phyloP scores from a whole-genome alignment of 345 rosid genomes.

The Draba incana region DNA sequence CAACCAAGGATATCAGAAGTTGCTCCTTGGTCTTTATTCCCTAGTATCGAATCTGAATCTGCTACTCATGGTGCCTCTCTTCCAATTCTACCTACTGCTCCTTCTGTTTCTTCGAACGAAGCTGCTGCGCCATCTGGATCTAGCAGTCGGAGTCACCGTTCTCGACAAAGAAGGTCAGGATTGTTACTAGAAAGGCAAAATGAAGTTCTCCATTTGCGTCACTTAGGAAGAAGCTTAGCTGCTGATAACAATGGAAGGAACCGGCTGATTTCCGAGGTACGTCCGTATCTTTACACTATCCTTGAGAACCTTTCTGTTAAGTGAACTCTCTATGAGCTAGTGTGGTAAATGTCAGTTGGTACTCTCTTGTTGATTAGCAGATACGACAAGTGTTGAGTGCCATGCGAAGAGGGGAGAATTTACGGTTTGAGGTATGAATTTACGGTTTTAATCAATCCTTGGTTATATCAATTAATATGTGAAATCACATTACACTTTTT shows the following conservation, averaged over 20 bases:
- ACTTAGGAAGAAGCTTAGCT: conserved; percentile 67
- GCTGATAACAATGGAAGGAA: conserved; percentile 73
- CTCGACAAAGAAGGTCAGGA: conserved; percentile 53
- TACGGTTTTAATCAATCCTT: conserved; percentile 6
- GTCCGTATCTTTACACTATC: neutral
- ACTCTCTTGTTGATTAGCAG: conserved; percentile 49
- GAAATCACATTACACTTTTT: conserved; percentile 9
- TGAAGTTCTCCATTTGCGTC: conserved; percentile 60
- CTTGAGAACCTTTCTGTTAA: neutral
- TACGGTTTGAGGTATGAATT: conserved; percentile 73
- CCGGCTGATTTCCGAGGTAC: conserved; percentile 77
- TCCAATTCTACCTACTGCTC: conserved; percentile 55
- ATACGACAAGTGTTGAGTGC: conserved; percentile 88
- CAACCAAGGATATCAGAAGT: conserved; percentile 57
- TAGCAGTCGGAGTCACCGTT: conserved; percentile 53
- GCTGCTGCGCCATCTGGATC: conserved; percentile 51
- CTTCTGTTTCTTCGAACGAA: conserved; percentile 59
- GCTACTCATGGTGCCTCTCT: conserved; percentile 57
- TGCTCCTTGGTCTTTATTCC: conserved; percentile 77
- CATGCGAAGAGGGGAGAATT: conserved; percentile 84
- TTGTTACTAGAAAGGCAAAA: conserved; percentile 58
- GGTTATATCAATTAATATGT: conserved; percentile 1
- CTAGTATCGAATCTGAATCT: conserved; percentile 56
- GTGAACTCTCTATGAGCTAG: neutral
- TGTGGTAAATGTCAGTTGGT: conserved; percentile 25